Percentiles rank a stretch among this genome's conserved stretches.
Evolutionary conservation across 768 basidiomycete genomes (phyloP).

Genomic region (Agaricus subrufescens): DNA sequence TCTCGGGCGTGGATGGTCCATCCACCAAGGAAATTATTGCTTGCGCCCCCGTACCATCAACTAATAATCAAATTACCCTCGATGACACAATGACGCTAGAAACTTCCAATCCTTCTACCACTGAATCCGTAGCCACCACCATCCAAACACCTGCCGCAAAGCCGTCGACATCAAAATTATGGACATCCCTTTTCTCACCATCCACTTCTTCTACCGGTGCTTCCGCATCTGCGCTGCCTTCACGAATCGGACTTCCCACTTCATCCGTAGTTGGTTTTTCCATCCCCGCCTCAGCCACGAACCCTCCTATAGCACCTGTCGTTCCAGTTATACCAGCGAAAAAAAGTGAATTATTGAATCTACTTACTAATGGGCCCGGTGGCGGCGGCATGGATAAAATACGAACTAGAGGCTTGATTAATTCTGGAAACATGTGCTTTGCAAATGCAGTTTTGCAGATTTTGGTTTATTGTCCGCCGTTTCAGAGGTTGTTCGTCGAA

Average conservation of each 20-base stretch:
- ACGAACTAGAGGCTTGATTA: conserved; percentile 78
- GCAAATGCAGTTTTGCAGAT: conserved; percentile 93
- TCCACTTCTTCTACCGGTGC: conserved; percentile 27
- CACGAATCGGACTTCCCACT: conserved; percentile 51
- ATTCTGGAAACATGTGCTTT: conserved; percentile 97
- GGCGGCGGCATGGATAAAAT: conserved; percentile 28
- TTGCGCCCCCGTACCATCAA: conserved; percentile 1
- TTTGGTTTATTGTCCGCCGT: conserved; percentile 85
- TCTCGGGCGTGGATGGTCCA: conserved; percentile 33
- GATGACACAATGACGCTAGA: not conserved
- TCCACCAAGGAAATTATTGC: conserved; percentile 18
- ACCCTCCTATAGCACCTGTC: conserved; percentile 17
- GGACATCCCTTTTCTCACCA: conserved; percentile 66
- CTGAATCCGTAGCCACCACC: conserved; percentile 3
- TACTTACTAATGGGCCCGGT: conserved; percentile 41
- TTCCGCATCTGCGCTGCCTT: not conserved
- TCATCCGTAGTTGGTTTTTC: conserved; percentile 75
- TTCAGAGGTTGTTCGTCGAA: conserved; percentile 72
- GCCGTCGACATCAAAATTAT: conserved; percentile 47
- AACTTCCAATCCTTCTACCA: conserved; percentile 1
- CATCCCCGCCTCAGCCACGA: conserved; percentile 44
- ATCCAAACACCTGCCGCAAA: conserved; percentile 9
- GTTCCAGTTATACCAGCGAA: conserved; percentile 29
- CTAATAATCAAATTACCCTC: conserved; percentile 1
- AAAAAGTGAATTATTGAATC: conserved; percentile 46